Base-by-base conservation (phyloP, 78 protist species). In the Chrysochromulina tobinii region DNA sequence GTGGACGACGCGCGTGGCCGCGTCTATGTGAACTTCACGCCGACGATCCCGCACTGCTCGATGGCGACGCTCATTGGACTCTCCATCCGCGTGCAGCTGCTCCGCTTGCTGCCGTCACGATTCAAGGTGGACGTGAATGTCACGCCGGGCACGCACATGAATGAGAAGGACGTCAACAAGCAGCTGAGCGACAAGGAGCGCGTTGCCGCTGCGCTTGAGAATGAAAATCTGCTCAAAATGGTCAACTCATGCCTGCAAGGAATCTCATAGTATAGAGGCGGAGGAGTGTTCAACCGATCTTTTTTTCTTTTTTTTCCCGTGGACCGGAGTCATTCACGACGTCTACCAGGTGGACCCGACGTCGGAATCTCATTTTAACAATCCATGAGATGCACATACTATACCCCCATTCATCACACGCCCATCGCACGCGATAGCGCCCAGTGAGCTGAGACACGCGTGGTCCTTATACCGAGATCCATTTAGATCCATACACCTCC, bases 121-220 rank as follows among this genome's bases (percentile, higher is more conserved):
- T 95, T 95, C 85, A 96, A 96, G 89, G 95, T 96, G 54, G 89
- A 79, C 73, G 54, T 94, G 18, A 0, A n/a, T 5, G 27, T 94
- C 59, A 0, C 96, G 27, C 88, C 91, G 1, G 96, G 96, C 57
- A 23, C 93, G n/a, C 96, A 95, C 55, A 57, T 57, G 11, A 38
- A 25, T 1, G 87, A 79, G 61, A n/a, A 15, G 11, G 90, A 79
- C 15, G 96, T 96, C 87, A 97, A 96, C 91, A 97, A 96, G 93
- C 98, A 97, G 91, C 92, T 97, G 61, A 96, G 95, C 86, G 98
- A 97, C 86, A 97, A 97, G 86, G 99, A 96, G 91, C 69, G 98
- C 50, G 97, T 97, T 23, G 93, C 97, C 4, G 98, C 98, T 5
- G 98, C 99, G 15, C 81, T 96, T 48, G 97, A 95, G 81, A 95